These are phyloP conservation scores for Jamesozyma gamospora DNA, from an alignment of 805 yeast species.

Conservation along the genomic window DNA sequence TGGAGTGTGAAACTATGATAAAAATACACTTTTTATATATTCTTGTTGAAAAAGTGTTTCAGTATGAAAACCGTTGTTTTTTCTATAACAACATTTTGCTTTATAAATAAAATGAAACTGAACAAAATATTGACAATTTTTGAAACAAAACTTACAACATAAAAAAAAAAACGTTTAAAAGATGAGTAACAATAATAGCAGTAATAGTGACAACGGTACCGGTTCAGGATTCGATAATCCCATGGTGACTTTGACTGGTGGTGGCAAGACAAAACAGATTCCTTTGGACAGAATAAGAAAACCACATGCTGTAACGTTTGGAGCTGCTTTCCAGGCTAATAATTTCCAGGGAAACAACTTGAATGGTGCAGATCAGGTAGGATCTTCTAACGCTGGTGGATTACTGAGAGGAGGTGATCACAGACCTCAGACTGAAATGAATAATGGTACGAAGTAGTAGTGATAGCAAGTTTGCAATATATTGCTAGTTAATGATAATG, in stretches of 20 bases:
- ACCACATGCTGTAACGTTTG: constrained; percentile 18
- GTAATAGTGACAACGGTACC: neutral
- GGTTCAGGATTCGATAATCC: constrained; percentile 1
- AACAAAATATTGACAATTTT: no score
- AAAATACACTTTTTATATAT: no score
- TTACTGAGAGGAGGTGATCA: constrained; percentile 18
- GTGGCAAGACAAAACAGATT: constrained; percentile 16
- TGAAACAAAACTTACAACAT: no score
- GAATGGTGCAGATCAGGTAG: neutral
- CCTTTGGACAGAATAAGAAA: constrained; percentile 14
- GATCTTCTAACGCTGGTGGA: constrained; percentile 13
- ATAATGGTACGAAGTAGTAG: neutral
- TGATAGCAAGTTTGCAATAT: no score
- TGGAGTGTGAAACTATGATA: no score
- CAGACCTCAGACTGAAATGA: constrained; percentile 8
- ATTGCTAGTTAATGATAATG: no score
- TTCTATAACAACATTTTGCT: no score
- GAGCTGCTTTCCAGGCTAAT: constrained; percentile 2
- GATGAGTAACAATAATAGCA: neutral
- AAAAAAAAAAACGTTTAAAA: no score
- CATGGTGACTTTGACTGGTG: constrained; percentile 13
- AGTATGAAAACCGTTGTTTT: no score
- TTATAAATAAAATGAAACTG: no score
- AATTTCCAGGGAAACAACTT: neutral
- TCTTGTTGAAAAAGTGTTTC: no score